Evolutionary conservation across 176 grass and related monocot species (phyloP).

Genomic region (Chloris gayana): DNA sequence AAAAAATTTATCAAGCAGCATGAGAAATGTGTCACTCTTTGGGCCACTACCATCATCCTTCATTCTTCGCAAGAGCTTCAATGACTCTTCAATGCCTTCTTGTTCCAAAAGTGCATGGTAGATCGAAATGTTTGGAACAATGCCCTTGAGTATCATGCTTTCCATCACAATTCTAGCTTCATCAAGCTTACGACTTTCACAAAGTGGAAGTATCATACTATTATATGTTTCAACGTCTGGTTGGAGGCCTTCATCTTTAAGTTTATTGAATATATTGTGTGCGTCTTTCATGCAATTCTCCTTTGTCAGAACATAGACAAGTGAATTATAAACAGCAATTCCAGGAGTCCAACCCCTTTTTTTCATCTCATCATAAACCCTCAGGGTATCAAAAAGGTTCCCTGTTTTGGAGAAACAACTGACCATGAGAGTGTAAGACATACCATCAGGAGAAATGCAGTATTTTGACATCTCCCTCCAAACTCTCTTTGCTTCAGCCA

Average conservation of each 20-base stretch:
- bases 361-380: constrained; percentile 95
- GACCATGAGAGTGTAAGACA: constrained; percentile 82
- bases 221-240: constrained; percentile 84
- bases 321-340: constrained; percentile 80
- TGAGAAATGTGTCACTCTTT: constrained; percentile 61
- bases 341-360: constrained; percentile 73
- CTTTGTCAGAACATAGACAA: constrained; percentile 78
- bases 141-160: constrained; percentile 64
- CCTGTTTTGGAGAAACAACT: constrained; percentile 86
- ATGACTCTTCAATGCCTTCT: constrained; percentile 58
- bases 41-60: constrained; percentile 66
- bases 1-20: constrained; percentile 80
- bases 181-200: constrained; percentile 70
- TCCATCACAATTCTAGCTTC: constrained; percentile 68
- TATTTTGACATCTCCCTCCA: constrained; percentile 95
- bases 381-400: constrained; percentile 91
- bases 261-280: constrained; percentile 78
- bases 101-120: constrained; percentile 74
- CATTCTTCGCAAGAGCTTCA: constrained; percentile 72
- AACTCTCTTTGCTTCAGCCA: constrained; percentile 84
- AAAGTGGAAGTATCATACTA: constrained; percentile 76
- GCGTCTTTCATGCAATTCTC: constrained; percentile 93
- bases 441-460: constrained; percentile 76
- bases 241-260: constrained; percentile 60
- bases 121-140: constrained; percentile 61